A percentile compares a stretch with the other conserved stretches of the same genome.
These are phyloP conservation scores for Podaxis sp. DNA, from an alignment of 768 basidiomycete genomes.

Conservation along the genomic window DNA sequence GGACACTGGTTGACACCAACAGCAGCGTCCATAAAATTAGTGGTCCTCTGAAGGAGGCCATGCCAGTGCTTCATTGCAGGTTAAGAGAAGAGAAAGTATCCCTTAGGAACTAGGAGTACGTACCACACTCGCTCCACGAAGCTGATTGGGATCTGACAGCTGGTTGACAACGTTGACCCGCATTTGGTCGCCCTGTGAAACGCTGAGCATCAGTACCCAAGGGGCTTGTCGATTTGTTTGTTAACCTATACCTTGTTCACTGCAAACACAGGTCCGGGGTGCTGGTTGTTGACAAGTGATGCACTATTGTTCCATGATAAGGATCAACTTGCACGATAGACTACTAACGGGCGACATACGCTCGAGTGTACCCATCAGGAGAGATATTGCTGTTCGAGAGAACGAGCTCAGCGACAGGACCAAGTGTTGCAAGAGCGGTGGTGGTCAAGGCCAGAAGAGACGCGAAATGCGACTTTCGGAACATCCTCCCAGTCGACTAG, in stretches of 20 bases:
- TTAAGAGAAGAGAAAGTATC: constrained; percentile 12
- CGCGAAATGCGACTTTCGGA: background rate
- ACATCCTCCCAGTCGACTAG: background rate
- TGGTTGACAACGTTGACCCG: constrained; percentile 45
- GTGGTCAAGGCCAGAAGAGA: background rate
- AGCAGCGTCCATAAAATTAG: constrained; percentile 40
- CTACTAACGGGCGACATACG: background rate
- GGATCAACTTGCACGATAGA: background rate
- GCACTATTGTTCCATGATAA: background rate
- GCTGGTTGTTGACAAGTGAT: background rate
- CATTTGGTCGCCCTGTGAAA: constrained; percentile 29
- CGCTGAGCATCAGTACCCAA: background rate
- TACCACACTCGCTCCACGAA: constrained; percentile 46
- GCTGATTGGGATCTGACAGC: constrained; percentile 48
- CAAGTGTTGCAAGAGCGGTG: constrained; percentile 15
- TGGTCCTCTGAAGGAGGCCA: constrained; percentile 35
- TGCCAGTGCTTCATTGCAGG: constrained; percentile 15
- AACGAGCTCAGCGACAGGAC: constrained; percentile 16
- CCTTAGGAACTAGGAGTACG: constrained; percentile 18
- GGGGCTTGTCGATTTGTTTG: background rate
- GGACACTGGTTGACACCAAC: constrained; percentile 42
- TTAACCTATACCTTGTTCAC: background rate
- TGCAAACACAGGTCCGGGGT: background rate
- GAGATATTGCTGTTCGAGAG: background rate
- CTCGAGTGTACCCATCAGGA: background rate